Conservation (phyloP, 495 filamentous ascomycete species). For the Friedmanniomyces simplex region DNA sequence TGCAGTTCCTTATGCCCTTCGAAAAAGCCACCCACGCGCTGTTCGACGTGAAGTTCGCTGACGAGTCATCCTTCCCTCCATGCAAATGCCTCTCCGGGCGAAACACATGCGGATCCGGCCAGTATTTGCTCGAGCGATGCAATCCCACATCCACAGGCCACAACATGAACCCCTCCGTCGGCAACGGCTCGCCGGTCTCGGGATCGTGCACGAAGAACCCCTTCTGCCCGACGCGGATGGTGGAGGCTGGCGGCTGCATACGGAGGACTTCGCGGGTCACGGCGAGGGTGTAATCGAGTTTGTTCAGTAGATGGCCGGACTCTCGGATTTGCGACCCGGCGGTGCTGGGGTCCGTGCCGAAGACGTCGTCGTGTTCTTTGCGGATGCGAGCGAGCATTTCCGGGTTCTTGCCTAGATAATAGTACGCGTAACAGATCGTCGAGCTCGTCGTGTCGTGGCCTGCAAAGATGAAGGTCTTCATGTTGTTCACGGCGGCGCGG, state of each 20-base stretch:
- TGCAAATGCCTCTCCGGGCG: slow-evolving; percentile 14
- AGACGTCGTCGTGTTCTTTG: slow-evolving; percentile 31
- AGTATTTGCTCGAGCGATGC: slow-evolving; percentile 21
- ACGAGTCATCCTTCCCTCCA: not conserved
- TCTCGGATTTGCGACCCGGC: slow-evolving; percentile 8
- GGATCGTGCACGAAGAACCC: slow-evolving; percentile 23
- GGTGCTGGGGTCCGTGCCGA: slow-evolving; percentile 22
- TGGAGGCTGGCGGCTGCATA: slow-evolving; percentile 23
- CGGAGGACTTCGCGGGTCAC: slow-evolving; percentile 26
- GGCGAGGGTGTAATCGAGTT: slow-evolving; percentile 27
- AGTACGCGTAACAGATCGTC: slow-evolving; percentile 32
- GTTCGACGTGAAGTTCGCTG: slow-evolving; percentile 7
- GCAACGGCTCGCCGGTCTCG: slow-evolving; percentile 24
- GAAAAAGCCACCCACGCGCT: slow-evolving; percentile 27
- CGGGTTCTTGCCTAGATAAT: slow-evolving; percentile 32
- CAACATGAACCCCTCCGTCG: slow-evolving; percentile 26
- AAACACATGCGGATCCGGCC: slow-evolving; percentile 18
- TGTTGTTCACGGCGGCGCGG: slow-evolving; percentile 24
- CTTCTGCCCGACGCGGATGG: slow-evolving; percentile 20
- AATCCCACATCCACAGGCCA: slow-evolving; percentile 21
- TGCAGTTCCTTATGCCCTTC: slow-evolving; percentile 28
- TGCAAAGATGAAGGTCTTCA: slow-evolving; percentile 34
- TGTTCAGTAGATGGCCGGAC: slow-evolving; percentile 19
- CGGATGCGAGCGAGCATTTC: slow-evolving; percentile 27
- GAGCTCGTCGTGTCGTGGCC: slow-evolving; percentile 40